Evolutionary conservation across 2,329 filamentous ascomycete species (phyloP).

Genomic region (Talaromyces sp.): DNA sequence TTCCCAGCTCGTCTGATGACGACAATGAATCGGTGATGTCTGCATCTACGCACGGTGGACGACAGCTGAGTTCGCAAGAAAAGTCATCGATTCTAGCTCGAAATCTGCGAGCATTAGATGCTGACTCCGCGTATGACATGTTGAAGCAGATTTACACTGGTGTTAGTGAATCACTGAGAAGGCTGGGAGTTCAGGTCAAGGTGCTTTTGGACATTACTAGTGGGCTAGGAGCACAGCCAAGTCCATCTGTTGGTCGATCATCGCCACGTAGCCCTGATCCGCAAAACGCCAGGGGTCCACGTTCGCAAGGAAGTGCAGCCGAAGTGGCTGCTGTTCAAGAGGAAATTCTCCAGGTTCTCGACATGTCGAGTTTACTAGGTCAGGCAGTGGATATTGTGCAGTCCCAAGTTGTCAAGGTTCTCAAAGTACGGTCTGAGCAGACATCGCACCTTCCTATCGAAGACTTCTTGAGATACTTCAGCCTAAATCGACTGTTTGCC

Average conservation of each 20-base stretch:
- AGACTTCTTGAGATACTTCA: slow-evolving; percentile 61
- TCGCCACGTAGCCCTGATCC: slow-evolving; percentile 48
- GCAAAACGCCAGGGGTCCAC: slow-evolving; percentile 42
- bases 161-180: slow-evolving; percentile 79
- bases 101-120: slow-evolving; percentile 78
- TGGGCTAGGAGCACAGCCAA: slow-evolving; percentile 38
- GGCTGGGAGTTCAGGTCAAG: slow-evolving; percentile 87
- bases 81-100: slow-evolving; percentile 84
- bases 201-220: slow-evolving; percentile 92
- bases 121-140: slow-evolving; percentile 79
- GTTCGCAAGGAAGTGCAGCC: slow-evolving; percentile 25
- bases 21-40: slow-evolving; percentile 89
- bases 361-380: slow-evolving; percentile 63
- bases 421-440: slow-evolving; percentile 62
- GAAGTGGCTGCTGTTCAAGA: slow-evolving; percentile 45
- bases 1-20: slow-evolving; percentile 91
- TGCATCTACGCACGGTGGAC: slow-evolving; percentile 70
- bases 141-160: slow-evolving; percentile 79
- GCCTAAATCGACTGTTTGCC: slow-evolving; percentile 61
- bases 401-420: slow-evolving; percentile 60
- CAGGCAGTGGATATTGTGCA: slow-evolving; percentile 66
- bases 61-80: slow-evolving; percentile 73
- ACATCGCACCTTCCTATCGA: slow-evolving; percentile 53
- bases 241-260: slow-evolving; percentile 40
- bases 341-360: slow-evolving; percentile 61